These are phyloP conservation scores for Lasiosphaeris hirsuta DNA, from an alignment of 495 filamentous ascomycete species.

Conservation along the genomic window DNA sequence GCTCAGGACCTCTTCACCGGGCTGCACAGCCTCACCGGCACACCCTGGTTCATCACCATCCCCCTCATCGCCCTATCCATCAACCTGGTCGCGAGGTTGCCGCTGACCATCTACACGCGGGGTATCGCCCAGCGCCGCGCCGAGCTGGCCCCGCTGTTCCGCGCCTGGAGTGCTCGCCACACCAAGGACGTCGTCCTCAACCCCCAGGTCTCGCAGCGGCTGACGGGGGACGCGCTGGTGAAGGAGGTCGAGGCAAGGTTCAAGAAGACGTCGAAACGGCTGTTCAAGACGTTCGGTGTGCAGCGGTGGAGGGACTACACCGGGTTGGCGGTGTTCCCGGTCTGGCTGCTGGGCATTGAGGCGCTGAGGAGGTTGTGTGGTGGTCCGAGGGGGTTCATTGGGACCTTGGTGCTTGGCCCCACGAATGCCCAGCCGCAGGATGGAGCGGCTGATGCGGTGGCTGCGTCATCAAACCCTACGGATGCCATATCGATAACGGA, in stretches of 20 bases:
- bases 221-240: constrained; percentile 6
- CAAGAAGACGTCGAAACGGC: constrained; percentile 27
- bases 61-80: constrained; percentile 66
- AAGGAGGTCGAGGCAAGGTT: constrained; percentile 24
- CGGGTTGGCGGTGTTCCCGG: constrained; percentile 54
- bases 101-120: constrained; percentile 54
- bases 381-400: constrained; percentile 50
- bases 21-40: constrained; percentile 56
- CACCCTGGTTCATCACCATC: constrained; percentile 69
- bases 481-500: neutral
- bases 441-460: constrained; percentile 4
- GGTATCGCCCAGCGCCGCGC: constrained; percentile 38
- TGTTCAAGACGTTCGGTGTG: constrained; percentile 47
- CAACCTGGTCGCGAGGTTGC: constrained; percentile 56
- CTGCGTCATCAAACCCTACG: neutral
- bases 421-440: constrained; percentile 1
- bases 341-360: constrained; percentile 69
- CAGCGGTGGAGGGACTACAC: constrained; percentile 48
- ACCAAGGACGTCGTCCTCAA: constrained; percentile 20
- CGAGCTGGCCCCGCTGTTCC: constrained; percentile 48
- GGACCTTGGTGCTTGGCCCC: constrained; percentile 30
- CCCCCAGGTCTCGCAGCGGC: constrained; percentile 1
- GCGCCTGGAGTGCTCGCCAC: constrained; percentile 45
- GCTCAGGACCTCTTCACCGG: constrained; percentile 56
- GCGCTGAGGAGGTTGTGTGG: constrained; percentile 63